These are phyloP conservation scores for Pseudovirgaria hyperparasitica DNA, from an alignment of 2,329 filamentous ascomycete genomes.

Conservation along the genomic window DNA sequence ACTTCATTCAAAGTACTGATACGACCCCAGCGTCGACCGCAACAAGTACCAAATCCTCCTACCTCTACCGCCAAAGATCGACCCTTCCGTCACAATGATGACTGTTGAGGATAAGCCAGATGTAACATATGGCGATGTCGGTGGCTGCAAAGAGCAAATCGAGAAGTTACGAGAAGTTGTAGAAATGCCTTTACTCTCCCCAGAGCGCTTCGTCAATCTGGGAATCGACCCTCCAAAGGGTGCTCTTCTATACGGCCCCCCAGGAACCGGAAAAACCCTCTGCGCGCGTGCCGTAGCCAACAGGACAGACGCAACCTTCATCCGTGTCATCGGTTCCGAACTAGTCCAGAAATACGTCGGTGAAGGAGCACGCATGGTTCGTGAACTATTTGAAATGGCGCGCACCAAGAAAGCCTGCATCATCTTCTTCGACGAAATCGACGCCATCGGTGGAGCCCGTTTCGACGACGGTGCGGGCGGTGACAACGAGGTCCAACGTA, in stretches of 20 bases:
- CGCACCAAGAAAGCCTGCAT: slow-evolving; percentile 99
- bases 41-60: slow-evolving; percentile 99
- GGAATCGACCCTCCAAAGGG: slow-evolving; percentile 98
- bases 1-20: slow-evolving; percentile 3
- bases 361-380: slow-evolving; percentile 95
- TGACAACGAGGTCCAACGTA: slow-evolving; percentile 95
- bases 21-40: slow-evolving; percentile 59
- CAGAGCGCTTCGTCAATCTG: slow-evolving; percentile 95
- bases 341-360: slow-evolving; percentile 98
- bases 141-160: slow-evolving; percentile 98
- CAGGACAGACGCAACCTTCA: slow-evolving; percentile 95
- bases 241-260: slow-evolving; percentile 88
- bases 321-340: slow-evolving; percentile 95
- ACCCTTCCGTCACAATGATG: slow-evolving; percentile 99
- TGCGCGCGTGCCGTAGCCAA: slow-evolving; percentile 96
- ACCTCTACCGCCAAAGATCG: slow-evolving; percentile 93
- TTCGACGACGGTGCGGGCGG: slow-evolving; percentile 95
- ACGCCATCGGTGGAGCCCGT: slow-evolving; percentile 87
- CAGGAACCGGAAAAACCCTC: slow-evolving; percentile 97
- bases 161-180: slow-evolving; percentile 98
- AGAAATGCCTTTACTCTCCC: slow-evolving; percentile 93
- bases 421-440: slow-evolving; percentile 99
- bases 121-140: slow-evolving; percentile 96
- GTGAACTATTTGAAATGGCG: slow-evolving; percentile 98
- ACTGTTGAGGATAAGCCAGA: slow-evolving; percentile 99